Base-by-base conservation (phyloP, 2,329 filamentous ascomycete genomes). In the Shiraia sp. region DNA sequence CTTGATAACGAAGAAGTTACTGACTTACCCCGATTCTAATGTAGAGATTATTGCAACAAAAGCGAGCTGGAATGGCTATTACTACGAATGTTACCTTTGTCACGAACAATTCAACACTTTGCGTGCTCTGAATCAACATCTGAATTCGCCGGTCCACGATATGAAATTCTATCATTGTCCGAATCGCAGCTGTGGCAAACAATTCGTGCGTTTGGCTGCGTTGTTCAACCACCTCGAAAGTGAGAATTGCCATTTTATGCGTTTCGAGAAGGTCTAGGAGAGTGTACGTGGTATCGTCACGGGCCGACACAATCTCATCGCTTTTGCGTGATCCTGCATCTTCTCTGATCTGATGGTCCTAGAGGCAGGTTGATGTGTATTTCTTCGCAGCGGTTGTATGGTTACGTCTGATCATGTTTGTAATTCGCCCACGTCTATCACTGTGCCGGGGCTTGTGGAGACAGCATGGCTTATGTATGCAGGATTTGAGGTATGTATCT, bases 41-140 rank as follows among this genome's bases (percentile, higher is more conserved):
- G 15, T 1, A 77, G 66, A 0, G 24, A 53, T 0, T 42, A 42
- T 1, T 61, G 78, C 1, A 13, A 49, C 40, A 33, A 19, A 12
- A 12, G 39, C 32, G 10, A 23, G 42, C 10, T 82, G 68, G 60
- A 82, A 83, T 40, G 73, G 74, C 0, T 1, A 15, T 2, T 47
- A 10, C 1, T 83, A 69, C 57, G 72, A 78, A 51, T 83, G 80
- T 80, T 49, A 48, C 68, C 45, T 84, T 4, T 85, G 82, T 53
- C 59, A 73, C 16, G 59, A 63, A 9, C 15, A 54, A 0, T 84
- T 80, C 45, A 39, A 26, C 1, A 45, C 35, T 0, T 37, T 70
- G 0, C 10, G 26, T 0, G 53, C 55, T 1, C 68, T 85, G 2
- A 77, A 78, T 32, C 65, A 74, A 40, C 81, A 86, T 51, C 57